Evolutionary conservation across 306 rosid species (phyloP), one percentile per base, ranked within the genome.

Genomic region (Myrica gale): DNA sequence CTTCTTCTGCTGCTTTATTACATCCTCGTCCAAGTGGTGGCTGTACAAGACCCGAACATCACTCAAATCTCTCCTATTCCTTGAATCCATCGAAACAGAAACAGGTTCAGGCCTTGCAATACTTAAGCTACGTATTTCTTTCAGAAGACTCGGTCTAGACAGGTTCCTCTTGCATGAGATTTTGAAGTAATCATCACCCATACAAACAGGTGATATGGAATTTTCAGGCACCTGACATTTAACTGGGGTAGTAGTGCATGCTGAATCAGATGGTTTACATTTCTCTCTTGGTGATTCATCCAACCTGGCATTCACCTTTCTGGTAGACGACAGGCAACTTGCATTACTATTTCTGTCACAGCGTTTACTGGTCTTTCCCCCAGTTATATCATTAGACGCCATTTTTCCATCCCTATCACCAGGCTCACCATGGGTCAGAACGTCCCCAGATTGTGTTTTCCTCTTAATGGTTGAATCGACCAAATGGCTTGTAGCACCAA

Each of bases 1-100:
- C 97, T 90, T 96, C 85, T 92, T 90, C 83, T 96, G 99, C 80
- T 79, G 91, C 86, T 87, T 96, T 77, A 90, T 73, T 76, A 90
- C 80, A 80, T 86, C 87, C 39, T 88, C 89, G 73, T 88, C 91
- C 82, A 96, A 74, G 89, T 90, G 99, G 16, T 81, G 86, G 79
- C 98, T 96, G 83, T 88, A 96, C 84, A 96, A 85, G 77, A 96
- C 80, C 80, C 87, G 89, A 78, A 92, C 90, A 65, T 83, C 87
- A 41, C 76, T 86, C 79, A 89, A 87, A 69, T 92, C 99, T 84
- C 88, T 92, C 88, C 96, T 87, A 86, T 81, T 96, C 80, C 99
- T 87, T 69, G 88, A 90, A 71, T 90, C 95, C 75, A 87, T 90
- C 70, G 90, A 77, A 3, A 87, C 82, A 42, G 96, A 82, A 69